phyloP scores from a whole-genome alignment of 2,329 filamentous ascomycete species.

The Chaetomiaceae sp. region DNA sequence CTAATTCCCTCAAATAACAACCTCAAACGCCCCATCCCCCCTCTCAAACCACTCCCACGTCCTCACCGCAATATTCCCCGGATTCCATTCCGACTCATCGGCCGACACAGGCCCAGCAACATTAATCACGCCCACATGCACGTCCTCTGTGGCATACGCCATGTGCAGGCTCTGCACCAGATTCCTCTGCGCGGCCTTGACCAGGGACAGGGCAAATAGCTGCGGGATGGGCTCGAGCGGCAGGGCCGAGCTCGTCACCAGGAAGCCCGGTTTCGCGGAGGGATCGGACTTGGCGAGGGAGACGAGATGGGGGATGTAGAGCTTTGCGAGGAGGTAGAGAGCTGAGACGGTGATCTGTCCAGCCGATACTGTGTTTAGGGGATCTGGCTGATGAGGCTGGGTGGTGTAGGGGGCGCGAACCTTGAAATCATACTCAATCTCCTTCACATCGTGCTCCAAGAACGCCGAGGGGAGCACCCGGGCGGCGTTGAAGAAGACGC shows the following conservation, averaged over 20 bases:
- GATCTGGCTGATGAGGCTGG: background rate
- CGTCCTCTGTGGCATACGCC: slow-evolving; percentile 35
- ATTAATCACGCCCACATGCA: slow-evolving; percentile 45
- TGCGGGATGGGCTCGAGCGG: slow-evolving; percentile 43
- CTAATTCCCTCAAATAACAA: slow-evolving; percentile 32
- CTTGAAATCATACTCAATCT: slow-evolving; percentile 47
- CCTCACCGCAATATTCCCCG: slow-evolving; percentile 41
- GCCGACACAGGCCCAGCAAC: slow-evolving; percentile 41
- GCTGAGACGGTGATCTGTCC: slow-evolving; percentile 42
- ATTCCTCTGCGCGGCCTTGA: slow-evolving; percentile 49
- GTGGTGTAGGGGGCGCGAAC: slow-evolving; percentile 28
- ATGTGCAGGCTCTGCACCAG: slow-evolving; percentile 42
- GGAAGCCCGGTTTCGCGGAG: slow-evolving; percentile 38
- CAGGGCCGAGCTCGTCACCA: slow-evolving; percentile 47
- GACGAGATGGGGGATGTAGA: slow-evolving; percentile 41
- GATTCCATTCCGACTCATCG: slow-evolving; percentile 40
- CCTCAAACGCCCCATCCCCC: slow-evolving; percentile 34
- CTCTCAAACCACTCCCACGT: slow-evolving; percentile 42
- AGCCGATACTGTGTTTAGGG: too few species aligned
- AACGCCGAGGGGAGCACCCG: slow-evolving; percentile 40
- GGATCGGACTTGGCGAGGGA: slow-evolving; percentile 30
- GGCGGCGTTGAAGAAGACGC: slow-evolving; percentile 51
- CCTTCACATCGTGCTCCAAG: slow-evolving; percentile 38
- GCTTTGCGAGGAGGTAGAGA: slow-evolving; percentile 44
- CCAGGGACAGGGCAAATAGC: slow-evolving; percentile 46